Evolutionary conservation across 208 protist genomes (phyloP), one percentile per base, ranked within the genome.

Genomic region (Leptomonas seymouri): DNA sequence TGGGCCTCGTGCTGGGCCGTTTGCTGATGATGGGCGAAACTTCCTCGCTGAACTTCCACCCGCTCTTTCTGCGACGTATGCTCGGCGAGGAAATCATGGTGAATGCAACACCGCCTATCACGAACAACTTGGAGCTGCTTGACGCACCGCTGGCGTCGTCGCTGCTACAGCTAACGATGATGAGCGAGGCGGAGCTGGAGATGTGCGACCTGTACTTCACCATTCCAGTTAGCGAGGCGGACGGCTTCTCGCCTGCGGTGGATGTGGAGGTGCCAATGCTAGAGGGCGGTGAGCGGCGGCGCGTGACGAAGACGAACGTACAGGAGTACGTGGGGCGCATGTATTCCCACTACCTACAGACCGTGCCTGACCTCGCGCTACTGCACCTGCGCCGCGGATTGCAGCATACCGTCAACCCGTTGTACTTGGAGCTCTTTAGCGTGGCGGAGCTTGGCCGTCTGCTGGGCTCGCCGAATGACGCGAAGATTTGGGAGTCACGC

Each of bases 1-100:
- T 96, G 25, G 91, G 91, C 5, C 51, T 89, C 4, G 72, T 93
- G 8, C 66, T 93, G 4, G 88, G 84, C 1, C 87, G 86, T 2
- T 67, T 89, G 39, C 70, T 96, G 23, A 65, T 87, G 63, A 71
- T 89, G 44, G 76, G 74, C n/a, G 72, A 78, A 34, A 80, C 82
- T 0, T 73, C 80, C 15, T 64, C 78, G 7, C 69, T 96, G 21
- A 81, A 54, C 18, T 81, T 96, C 51, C 85, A 93, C 73, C 80
- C 78, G 1, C 75, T 86, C 1, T 81, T 93, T 31, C 57, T 89
- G 36, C 81, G 79, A 20, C 75, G 74, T 1, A 64, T 95, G 53
- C 67, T 78, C n/a, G 88, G 81, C 6, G 74, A 86, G 27, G 45
- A 42, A 14, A 48, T 78, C 1, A 56, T 44, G n/a, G 23, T 36